Percentiles rank a stretch among this genome's conserved stretches.
Evolutionary conservation across 306 rosid genomes (phyloP).

Genomic region (Casuarina glauca): DNA sequence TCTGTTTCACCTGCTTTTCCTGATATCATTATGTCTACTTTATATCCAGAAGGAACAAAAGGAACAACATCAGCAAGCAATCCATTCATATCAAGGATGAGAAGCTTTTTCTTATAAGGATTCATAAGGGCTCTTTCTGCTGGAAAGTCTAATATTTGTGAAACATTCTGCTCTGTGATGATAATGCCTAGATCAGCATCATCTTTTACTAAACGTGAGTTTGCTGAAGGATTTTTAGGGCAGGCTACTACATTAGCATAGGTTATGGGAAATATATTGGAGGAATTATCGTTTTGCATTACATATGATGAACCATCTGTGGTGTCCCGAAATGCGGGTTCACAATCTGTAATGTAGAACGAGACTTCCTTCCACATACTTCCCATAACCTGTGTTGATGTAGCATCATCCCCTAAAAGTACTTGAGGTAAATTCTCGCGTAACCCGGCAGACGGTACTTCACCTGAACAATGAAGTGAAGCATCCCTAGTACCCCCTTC

Average conservation of each 20-base stretch:
- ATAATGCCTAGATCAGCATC: slow-evolving; percentile 32
- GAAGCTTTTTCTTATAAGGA: slow-evolving; percentile 67
- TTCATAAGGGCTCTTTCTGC: slow-evolving; percentile 35
- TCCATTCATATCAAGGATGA: slow-evolving; percentile 90
- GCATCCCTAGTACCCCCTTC: slow-evolving; percentile 23
- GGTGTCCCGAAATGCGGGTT: slow-evolving; percentile 21
- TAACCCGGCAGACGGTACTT: slow-evolving; percentile 20
- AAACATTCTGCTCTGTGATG: slow-evolving; percentile 26
- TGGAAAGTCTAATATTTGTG: slow-evolving; percentile 28
- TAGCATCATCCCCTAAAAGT: slow-evolving; percentile 26
- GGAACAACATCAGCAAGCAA: slow-evolving; percentile 75
- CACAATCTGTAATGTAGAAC: slow-evolving; percentile 15
- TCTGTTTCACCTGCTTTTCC: slow-evolving; percentile 54
- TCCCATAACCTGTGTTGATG: slow-evolving; percentile 20
- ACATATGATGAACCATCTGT: background rate
- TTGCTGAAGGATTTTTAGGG: slow-evolving; percentile 25
- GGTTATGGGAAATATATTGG: background rate
- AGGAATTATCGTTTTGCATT: no score
- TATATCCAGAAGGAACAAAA: slow-evolving; percentile 20
- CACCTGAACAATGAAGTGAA: slow-evolving; percentile 22
- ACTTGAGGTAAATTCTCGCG: slow-evolving; percentile 12
- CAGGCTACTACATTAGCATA: background rate
- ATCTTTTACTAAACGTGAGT: slow-evolving; percentile 16
- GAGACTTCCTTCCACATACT: slow-evolving; percentile 11
- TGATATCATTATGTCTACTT: slow-evolving; percentile 40